Evolutionary conservation across 108 stramenopile genomes (phyloP), one percentile per base, ranked within the genome.

Genomic region (Epithemia pelagica): DNA sequence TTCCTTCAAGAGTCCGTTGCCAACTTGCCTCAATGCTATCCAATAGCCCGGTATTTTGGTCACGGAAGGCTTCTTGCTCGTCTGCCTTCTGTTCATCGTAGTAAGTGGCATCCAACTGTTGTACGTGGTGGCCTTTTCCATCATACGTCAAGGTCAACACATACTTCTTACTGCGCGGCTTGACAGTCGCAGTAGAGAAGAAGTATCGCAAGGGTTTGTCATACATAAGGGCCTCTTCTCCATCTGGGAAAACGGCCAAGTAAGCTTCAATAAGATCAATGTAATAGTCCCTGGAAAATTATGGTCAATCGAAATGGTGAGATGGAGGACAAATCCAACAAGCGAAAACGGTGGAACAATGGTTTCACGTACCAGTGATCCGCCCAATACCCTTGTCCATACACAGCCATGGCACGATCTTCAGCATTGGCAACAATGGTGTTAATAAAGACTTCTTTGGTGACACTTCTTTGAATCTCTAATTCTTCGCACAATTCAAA

Each of bases 191-290:
- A 23, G 91, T 86, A 52, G 91, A 89, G 78, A 91, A 90, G 81
- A 91, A 95, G 78, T 94, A 97, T 37, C 83, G 81, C 18, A 96
- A 78, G 64, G 85, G 59, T 32, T 80, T 82, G 70, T 96, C 94
- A 69, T 85, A 97, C 91, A 97, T 94, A 27, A 96, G 76, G 23
- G 65, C 61, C 76, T 93, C 94, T 61, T 94, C 96, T 19, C 80
- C 81, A 72, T 97, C 96, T n/a, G 96, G 96, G 77, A 84, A 97
- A 51, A 97, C 86, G 28, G 86, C 73, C 66, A 91, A 75, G 82
- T 94, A 97, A 8, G 88, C 81, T 30, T 94, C 82, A 59, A 97
- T 82, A 37, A 96, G 72, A 74, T 97, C 96, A 52, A 95, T 72
- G 75, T 95, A 91, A 77, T 97, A 97, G 61, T 93, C 91, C 37